Base-by-base conservation (phyloP, 2,329 filamentous ascomycete genomes). In the Xylariales sp. region DNA sequence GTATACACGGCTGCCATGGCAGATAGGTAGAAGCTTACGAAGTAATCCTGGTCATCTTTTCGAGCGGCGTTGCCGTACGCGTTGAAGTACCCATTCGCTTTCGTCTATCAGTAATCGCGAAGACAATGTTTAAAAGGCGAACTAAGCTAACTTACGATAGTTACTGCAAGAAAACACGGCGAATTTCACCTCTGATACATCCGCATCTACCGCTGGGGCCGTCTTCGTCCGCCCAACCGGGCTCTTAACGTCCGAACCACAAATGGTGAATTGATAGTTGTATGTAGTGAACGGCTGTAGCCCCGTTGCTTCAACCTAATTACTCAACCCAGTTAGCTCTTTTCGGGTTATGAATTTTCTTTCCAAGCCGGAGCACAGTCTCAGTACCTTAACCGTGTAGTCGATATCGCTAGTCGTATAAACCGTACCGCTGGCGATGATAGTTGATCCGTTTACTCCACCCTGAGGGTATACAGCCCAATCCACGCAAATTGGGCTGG, bases 331-430 rank as follows among this genome's bases (percentile, higher is more conserved):
- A 34, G 53, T 62, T 62, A 65, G 55, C 36, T 50, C 60, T 46
- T 39, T 45, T 48, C 9, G 10, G 7, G 8, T 50, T 28, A 3
- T n/a, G 6, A 18, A n/a, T n/a, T 30, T 12, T 34, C 23, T 14
- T 32, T 3, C 41, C 10, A 9, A 9, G 6, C 12, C 9, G 8
- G 32, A 46, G 5, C 30, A 16, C n/a, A n/a, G 30, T 23, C n/a
- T 36, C 5, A 9, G 58, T 75, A 88, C 88, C 83, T 93, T 93
- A 67, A 93, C 82, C 0, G 91, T 93, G 75, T 90, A 94, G 75
- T 94, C 91, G 55, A 93, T 87, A 75, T 93, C 91, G 0, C 87
- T 91, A 43, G 86, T 91, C 0, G 91, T 93, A 75, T 89, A 92
- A 0, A 85, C 89, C 43, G 80, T 85, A 5, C 91, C 91, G 0